phyloP scores from a whole-genome alignment of 202 grass and related monocot genomes.

The Zizania palustris region DNA sequence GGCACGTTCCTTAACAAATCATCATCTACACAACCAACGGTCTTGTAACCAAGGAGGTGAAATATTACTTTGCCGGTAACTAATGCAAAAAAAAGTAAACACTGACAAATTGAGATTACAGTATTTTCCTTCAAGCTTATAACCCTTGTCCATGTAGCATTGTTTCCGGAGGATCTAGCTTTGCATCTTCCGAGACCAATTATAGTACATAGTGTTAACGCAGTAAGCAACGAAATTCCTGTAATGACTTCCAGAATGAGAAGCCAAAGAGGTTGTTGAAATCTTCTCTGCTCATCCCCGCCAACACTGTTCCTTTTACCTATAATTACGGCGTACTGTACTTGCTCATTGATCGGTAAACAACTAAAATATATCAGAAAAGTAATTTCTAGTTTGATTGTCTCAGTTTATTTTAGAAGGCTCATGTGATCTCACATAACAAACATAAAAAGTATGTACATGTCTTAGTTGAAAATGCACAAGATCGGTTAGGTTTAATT shows the following conservation, averaged over 20 bases:
- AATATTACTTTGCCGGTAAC: not conserved
- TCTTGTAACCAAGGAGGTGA: not conserved
- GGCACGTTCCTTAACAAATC: slow-evolving; percentile 57
- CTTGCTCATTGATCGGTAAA: slow-evolving; percentile 15
- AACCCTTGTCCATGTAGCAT: slow-evolving; percentile 57
- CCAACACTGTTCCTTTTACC: slow-evolving; percentile 39
- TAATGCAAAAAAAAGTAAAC: not conserved
- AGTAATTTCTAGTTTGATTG: not conserved
- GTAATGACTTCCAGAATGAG: slow-evolving; percentile 71
- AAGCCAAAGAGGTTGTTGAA: slow-evolving; percentile 75
- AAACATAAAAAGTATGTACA: not conserved
- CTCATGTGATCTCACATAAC: not conserved
- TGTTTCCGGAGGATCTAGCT: slow-evolving; percentile 45
- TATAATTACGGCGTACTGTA: slow-evolving; percentile 46
- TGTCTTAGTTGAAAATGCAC: not conserved
- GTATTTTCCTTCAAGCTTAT: slow-evolving; percentile 67
- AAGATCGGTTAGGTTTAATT: not conserved
- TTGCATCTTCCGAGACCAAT: slow-evolving; percentile 50
- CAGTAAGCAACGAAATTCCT: slow-evolving; percentile 53
- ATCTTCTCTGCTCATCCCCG: slow-evolving; percentile 40
- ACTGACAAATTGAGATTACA: slow-evolving; percentile 73
- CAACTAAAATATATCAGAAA: not conserved
- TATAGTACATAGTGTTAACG: slow-evolving; percentile 55
- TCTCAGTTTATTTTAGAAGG: not conserved
- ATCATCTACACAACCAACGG: slow-evolving; percentile 52